Base-by-base conservation (phyloP, 345 rosid genomes). In the Gossypium rotundifolium region DNA sequence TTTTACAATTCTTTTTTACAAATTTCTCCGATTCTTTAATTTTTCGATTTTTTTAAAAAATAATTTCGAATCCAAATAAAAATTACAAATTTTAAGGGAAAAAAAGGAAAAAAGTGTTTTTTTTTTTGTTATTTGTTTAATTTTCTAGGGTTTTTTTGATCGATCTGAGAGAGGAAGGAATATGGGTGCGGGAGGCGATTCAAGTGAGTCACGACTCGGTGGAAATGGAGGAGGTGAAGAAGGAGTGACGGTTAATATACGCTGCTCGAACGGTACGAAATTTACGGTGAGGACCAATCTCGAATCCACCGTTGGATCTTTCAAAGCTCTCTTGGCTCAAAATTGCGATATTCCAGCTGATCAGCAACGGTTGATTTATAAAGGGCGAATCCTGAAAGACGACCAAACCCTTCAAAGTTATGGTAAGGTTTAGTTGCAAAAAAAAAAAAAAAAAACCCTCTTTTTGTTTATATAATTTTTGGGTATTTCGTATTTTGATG, bases 371-470 rank as follows among this genome's bases (percentile, higher is more conserved):
- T 71, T 91, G 89, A 91, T 91, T 84, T 91, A 90, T 73, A 91
- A 89, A 74, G 94, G 97, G 20, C 97, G 97, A 74, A 91, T 91
- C 76, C 82, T 91, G 73, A 91, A 91, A 79, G 97, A 91, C 75
- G 94, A 87, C 70, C 91, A 88, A 68, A 76, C 88, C 44, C 93
- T 91, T 16, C 83, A 75, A 45, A 89, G 90, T 82, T 91, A 91
- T 81, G 97, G 97, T 91, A 60, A 7, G 70, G 18, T 13, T 17
- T 71, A 4, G 54, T 52, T 42, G 3, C 9, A 16, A 13, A 17
- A 10, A 25, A 3, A 54, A 20, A 10, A 27, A 27, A 4, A 33
- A 29, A 29, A 29, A 27, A 3, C 38, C 33, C 17, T 7, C 2
- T 54, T n/a, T 62, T 33, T 16, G 7, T 33, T 5, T 10, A 11